These are phyloP conservation scores for Chlorella sp. DNA, from an alignment of 139 green algal genomes.

Conservation along the genomic window DNA sequence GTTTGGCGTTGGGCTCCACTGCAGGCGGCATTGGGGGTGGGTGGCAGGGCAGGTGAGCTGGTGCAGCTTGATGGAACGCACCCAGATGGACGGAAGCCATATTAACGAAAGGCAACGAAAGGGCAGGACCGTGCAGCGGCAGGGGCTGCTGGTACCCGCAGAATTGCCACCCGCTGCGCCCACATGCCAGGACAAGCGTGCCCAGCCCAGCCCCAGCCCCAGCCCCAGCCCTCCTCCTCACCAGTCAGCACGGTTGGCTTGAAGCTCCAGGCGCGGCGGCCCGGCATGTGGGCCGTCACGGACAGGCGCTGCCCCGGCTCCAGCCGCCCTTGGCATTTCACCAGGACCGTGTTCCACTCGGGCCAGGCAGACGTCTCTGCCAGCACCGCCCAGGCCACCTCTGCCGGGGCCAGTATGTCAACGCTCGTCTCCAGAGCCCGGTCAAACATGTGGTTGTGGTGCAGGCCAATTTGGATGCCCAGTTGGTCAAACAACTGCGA, in stretches of 20 bases:
- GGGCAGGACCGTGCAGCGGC: too few relatives aligned
- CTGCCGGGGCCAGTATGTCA: not conserved
- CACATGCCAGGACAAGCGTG: not conserved
- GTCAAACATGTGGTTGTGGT: not conserved
- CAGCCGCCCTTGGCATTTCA: not conserved
- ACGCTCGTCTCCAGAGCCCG: not conserved
- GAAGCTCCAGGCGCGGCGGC: not conserved
- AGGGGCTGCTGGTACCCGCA: not conserved
- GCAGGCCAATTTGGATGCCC: too few relatives aligned
- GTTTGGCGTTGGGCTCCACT: not conserved
- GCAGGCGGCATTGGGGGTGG: not conserved
- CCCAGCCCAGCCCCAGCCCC: not conserved
- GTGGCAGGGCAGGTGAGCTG: not conserved
- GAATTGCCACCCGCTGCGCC: not conserved
- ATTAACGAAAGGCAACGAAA: too few relatives aligned
- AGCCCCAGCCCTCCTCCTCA: not conserved
- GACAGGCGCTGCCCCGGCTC: not conserved
- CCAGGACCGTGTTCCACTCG: constrained; percentile 7
- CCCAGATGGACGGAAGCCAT: not conserved
- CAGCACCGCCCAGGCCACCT: constrained; percentile 3
- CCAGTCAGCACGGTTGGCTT: not conserved
- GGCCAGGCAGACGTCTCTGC: not conserved
- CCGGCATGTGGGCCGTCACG: not conserved
- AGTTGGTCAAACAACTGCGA: too few relatives aligned
- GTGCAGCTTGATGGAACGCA: not conserved